These are phyloP conservation scores for Xylaria palmicola DNA, from an alignment of 495 filamentous ascomycete species.

Conservation along the genomic window DNA sequence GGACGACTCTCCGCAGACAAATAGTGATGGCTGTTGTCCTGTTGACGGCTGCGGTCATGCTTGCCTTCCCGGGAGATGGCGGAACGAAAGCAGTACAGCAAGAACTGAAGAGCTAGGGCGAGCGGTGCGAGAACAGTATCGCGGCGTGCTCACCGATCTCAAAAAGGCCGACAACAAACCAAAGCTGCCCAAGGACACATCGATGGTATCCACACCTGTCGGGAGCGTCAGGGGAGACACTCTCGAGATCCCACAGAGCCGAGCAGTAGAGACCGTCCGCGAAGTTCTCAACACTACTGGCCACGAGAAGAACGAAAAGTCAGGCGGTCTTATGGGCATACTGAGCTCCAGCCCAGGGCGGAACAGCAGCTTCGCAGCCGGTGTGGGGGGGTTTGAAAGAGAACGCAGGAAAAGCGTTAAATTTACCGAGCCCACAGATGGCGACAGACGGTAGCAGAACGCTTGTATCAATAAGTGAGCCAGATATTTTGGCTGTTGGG, in stretches of 20 bases:
- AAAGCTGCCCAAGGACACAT: not conserved
- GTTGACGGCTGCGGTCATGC: constrained; percentile 71
- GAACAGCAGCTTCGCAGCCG: not conserved
- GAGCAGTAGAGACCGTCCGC: constrained; percentile 52
- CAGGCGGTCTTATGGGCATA: constrained; percentile 30
- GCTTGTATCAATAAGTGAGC: not conserved
- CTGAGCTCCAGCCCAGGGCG: constrained; percentile 47
- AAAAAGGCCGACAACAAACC: constrained; percentile 23
- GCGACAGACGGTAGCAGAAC: constrained; percentile 18
- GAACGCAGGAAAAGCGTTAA: constrained; percentile 59
- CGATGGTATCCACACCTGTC: constrained; percentile 8
- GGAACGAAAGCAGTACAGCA: constrained; percentile 43
- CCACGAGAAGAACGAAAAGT: constrained; percentile 10
- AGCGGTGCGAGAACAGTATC: constrained; percentile 41
- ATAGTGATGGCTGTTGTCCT: constrained; percentile 69
- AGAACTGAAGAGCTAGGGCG: constrained; percentile 44
- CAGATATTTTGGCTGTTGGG: not conserved
- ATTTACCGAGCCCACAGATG: constrained; percentile 39
- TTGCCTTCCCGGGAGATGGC: constrained; percentile 63
- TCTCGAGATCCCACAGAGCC: constrained; percentile 49
- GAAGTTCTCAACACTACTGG: constrained; percentile 35
- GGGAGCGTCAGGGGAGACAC: constrained; percentile 31
- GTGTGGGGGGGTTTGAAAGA: constrained; percentile 27
- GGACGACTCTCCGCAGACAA: constrained; percentile 37
- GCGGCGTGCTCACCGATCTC: constrained; percentile 24